Evolutionary conservation across 768 basidiomycete species (phyloP).

Genomic region (Mycena rosella): DNA sequence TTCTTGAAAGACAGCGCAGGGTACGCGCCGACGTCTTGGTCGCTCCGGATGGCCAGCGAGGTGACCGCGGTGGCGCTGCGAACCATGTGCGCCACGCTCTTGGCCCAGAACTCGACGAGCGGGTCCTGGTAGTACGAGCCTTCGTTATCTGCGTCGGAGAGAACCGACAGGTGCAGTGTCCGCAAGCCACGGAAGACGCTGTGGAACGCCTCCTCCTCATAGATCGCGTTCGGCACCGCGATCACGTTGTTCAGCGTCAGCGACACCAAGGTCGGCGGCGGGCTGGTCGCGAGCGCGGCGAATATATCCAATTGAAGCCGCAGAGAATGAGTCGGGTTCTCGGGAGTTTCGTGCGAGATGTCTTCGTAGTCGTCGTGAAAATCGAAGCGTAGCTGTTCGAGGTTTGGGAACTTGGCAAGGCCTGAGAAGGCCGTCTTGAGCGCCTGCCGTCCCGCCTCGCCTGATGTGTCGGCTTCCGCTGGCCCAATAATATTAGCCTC

Average conservation of each 20-base stretch:
- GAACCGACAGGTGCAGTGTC: not conserved
- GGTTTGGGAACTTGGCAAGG: not conserved
- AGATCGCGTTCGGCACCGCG: slow-evolving; percentile 2
- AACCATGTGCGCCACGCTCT: not conserved
- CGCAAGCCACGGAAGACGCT: not conserved
- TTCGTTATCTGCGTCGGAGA: not conserved
- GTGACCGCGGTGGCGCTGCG: not conserved
- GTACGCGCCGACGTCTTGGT: slow-evolving; percentile 6
- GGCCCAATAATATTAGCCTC: not conserved
- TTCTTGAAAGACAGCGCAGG: not conserved
- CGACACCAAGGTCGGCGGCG: slow-evolving; percentile 6
- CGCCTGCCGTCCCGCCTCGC: not conserved
- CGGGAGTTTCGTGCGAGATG: not conserved
- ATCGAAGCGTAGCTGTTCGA: not conserved
- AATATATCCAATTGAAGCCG: not conserved
- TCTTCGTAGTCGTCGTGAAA: not conserved
- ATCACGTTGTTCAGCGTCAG: slow-evolving; percentile 24
- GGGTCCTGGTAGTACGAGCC: not conserved
- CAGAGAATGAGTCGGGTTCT: not conserved
- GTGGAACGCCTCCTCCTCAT: slow-evolving; percentile 2
- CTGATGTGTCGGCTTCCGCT: not conserved
- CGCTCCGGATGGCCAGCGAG: slow-evolving; percentile 4
- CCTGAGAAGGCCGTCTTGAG: not conserved
- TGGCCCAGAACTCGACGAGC: not conserved
- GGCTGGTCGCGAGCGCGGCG: slow-evolving; percentile 1